Percentiles rank a stretch among this genome's conserved stretches.
Conservation (phyloP, 1,284 basidiomycete genomes). For the Cerioporus squamosus region DNA sequence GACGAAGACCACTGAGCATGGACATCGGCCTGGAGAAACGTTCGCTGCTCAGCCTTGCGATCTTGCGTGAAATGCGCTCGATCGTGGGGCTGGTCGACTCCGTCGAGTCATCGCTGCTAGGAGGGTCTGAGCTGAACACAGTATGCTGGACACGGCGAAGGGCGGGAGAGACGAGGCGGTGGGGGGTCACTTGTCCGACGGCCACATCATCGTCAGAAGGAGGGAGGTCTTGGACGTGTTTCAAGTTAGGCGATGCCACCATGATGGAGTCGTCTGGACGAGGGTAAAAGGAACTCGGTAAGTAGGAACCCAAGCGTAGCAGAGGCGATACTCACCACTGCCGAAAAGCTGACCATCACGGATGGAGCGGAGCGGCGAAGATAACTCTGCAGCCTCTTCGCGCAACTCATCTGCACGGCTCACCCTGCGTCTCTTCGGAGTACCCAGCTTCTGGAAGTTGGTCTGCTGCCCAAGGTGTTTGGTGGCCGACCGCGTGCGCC, state of each 20-base stretch:
- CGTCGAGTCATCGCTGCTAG: slow-evolving; percentile 45
- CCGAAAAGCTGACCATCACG: slow-evolving; percentile 41
- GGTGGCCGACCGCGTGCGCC: slow-evolving; percentile 30
- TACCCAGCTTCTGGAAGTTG: slow-evolving; percentile 17
- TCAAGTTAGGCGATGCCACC: slow-evolving; percentile 26
- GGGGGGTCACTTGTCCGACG: slow-evolving; percentile 69
- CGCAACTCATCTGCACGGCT: slow-evolving; percentile 18
- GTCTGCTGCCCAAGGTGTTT: slow-evolving; percentile 25
- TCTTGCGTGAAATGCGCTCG: slow-evolving; percentile 34
- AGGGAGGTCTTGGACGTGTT: slow-evolving; percentile 14
- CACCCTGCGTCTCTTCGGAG: slow-evolving; percentile 26
- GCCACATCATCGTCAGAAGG: slow-evolving; percentile 65
- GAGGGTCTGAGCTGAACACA: slow-evolving; percentile 35
- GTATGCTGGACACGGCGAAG: slow-evolving; percentile 42
- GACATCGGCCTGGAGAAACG: slow-evolving; percentile 7
- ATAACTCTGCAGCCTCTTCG: slow-evolving; percentile 22
- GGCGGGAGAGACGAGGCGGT: slow-evolving; percentile 65
- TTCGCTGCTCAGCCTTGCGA: slow-evolving; percentile 18
- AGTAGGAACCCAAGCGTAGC: neutral
- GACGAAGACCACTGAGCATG: slow-evolving; percentile 12
- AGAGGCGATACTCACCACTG: slow-evolving; percentile 44
- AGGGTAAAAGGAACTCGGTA: neutral
- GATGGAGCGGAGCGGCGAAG: slow-evolving; percentile 37
- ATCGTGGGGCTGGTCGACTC: slow-evolving; percentile 47
- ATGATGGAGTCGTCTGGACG: slow-evolving; percentile 50